These are phyloP conservation scores for Fusarium xylarioides DNA, from an alignment of 2,329 filamentous ascomycete species.

Conservation along the genomic window DNA sequence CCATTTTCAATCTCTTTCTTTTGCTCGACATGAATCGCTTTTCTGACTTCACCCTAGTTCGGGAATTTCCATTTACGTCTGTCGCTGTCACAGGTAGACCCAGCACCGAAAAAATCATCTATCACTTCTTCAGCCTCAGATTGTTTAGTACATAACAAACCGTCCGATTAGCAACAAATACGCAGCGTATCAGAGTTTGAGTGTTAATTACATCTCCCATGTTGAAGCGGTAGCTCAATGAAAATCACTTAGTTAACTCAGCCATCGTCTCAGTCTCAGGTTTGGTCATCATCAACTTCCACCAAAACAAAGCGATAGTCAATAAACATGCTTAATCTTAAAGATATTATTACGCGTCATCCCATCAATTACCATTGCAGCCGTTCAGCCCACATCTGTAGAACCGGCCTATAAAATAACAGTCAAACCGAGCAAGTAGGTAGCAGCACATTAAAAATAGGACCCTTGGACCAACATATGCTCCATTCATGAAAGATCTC, in stretches of 20 bases:
- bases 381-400: not conserved
- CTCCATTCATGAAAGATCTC: not conserved
- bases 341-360: not conserved
- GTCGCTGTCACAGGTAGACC: not conserved
- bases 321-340: not conserved
- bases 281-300: not conserved
- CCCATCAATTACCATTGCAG: not conserved
- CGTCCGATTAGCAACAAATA: too few relatives aligned
- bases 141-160: accelerated
- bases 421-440: not conserved
- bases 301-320: not conserved
- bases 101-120: not conserved
- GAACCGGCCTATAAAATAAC: not conserved
- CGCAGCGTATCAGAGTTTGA: accelerated
- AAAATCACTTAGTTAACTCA: accelerated
- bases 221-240: not conserved
- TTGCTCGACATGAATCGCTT: not conserved
- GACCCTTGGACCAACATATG: not conserved
- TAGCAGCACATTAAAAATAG: not conserved
- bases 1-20: not conserved
- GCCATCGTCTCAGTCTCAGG: not conserved
- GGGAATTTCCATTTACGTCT: not conserved
- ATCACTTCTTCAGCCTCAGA: not conserved
- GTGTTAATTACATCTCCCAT: accelerated
- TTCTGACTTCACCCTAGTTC: not conserved